Base-by-base conservation (phyloP, 257 asterid species). In the Ajuga chamaepitys region DNA sequence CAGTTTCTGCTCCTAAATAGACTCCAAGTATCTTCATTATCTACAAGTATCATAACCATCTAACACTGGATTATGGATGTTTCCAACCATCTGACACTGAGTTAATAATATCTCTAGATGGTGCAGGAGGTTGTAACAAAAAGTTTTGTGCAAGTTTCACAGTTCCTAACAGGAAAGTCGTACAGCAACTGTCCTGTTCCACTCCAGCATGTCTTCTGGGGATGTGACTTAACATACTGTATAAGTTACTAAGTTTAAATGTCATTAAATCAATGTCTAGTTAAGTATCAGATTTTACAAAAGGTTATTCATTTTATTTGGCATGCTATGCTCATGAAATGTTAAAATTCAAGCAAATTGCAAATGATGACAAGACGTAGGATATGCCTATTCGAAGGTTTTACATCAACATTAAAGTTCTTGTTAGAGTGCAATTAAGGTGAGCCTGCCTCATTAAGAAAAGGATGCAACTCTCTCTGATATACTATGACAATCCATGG, bases 391-490 rank as follows among this genome's bases (percentile, higher is more conserved):
- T 13, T 41, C 51, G 25, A 54, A 8, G 32, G 34, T 28, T 41
- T 20, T 14, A 18, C 4, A 32, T 34, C 41, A 65, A 52, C 13
- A 18, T 12, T 28, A 13, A 46, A 55, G 40, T 58, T 53, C 60
- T 54, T 40, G 41, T 56, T 38, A 14, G 44, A 53, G 56, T 56
- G 14, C 57, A 71, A 8, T 50, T 28, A 10, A 44, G 70, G 55
- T 17, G 41, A 44, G 32, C 57, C 38, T 30, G 37, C 64, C 58
- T 50, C 35, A 46, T 58, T 28, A 25, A 12, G 12, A 46, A 58
- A 45, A 51, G 9, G 55, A 66, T 66, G 55, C 45, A 34, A 24
- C 44, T 53, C 28, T 70, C 37, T 7, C 58, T 61, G 45, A 42
- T 35, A 37, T 24, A 62, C 24, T 13, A n/a, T 50, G 18, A 50